Evolutionary conservation across 1,139 yeast genomes (phyloP).

Genomic region (Zygoascus meyerae): DNA sequence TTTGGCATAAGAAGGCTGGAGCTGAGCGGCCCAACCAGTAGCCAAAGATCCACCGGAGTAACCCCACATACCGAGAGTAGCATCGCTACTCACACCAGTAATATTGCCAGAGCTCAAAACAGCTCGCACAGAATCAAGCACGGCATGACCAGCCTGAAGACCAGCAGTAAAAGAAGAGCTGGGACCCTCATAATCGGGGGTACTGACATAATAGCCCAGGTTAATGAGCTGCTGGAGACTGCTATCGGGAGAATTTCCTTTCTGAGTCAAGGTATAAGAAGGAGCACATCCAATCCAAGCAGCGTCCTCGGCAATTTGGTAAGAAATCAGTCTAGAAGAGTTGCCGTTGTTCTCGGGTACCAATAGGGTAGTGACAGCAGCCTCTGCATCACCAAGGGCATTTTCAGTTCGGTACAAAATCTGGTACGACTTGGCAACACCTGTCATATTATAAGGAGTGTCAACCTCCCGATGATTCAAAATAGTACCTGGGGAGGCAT

Average conservation of each 20-base stretch:
- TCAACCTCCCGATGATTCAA: conserved; percentile 18
- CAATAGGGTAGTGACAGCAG: conserved; percentile 27
- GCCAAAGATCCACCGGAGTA: conserved; percentile 31
- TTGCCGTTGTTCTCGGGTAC: conserved; percentile 21
- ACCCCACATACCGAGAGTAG: conserved; percentile 22
- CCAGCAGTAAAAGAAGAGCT: conserved; percentile 24
- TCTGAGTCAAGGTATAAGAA: conserved; percentile 23
- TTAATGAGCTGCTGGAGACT: conserved; percentile 13
- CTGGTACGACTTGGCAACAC: conserved; percentile 19
- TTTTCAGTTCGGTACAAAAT: conserved; percentile 22
- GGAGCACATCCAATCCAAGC: conserved; percentile 28
- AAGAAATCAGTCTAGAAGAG: conserved; percentile 23
- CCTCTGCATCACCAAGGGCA: conserved; percentile 19
- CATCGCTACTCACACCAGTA: conserved; percentile 15
- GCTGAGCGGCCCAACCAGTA: conserved; percentile 29
- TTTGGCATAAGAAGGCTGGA: conserved; percentile 26
- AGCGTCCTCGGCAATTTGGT: conserved; percentile 30
- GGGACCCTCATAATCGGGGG: conserved; percentile 30
- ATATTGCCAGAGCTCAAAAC: conserved; percentile 16
- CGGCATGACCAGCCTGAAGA: conserved; percentile 23
- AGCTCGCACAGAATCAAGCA: conserved; percentile 27
- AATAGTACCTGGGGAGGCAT: conserved; percentile 17
- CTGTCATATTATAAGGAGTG: conserved; percentile 11
- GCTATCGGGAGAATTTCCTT: conserved; percentile 6
- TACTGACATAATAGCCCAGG: conserved; percentile 18